Evolutionary conservation across 1,139 yeast species (phyloP).

Genomic region (Suhomyces wounanorum): DNA sequence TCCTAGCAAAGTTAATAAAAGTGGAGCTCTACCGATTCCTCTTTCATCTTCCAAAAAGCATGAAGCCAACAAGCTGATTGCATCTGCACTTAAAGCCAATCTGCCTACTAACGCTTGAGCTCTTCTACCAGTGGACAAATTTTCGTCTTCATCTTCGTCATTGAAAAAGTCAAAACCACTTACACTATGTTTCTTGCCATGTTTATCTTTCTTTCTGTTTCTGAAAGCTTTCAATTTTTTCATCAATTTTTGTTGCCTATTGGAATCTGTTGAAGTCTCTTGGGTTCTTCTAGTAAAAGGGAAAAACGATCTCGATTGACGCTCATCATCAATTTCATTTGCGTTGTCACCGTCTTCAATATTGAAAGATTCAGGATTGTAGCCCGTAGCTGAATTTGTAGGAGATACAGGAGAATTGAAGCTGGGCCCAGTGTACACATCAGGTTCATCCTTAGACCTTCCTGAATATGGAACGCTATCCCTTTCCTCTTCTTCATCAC

Average conservation of each 20-base stretch:
- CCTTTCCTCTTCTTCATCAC: slow-evolving; percentile 29
- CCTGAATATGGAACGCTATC: slow-evolving; percentile 17
- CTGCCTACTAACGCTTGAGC: slow-evolving; percentile 68
- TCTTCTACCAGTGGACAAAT: slow-evolving; percentile 43
- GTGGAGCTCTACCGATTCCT: slow-evolving; percentile 78
- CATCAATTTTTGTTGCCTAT: slow-evolving; percentile 20
- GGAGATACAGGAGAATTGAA: slow-evolving; percentile 3
- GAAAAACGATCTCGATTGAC: slow-evolving; percentile 2
- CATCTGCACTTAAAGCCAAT: slow-evolving; percentile 74
- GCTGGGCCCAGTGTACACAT: slow-evolving; percentile 2
- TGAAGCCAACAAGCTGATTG: slow-evolving; percentile 74
- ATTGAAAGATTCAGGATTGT: background rate
- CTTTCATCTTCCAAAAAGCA: slow-evolving; percentile 76
- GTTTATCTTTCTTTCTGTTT: slow-evolving; percentile 27
- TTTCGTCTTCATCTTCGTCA: slow-evolving; percentile 26
- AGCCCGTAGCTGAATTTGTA: background rate
- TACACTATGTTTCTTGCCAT: slow-evolving; percentile 22
- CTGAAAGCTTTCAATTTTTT: slow-evolving; percentile 32
- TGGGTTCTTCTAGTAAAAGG: slow-evolving; percentile 9
- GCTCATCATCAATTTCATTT: slow-evolving; percentile 10
- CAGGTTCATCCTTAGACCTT: background rate
- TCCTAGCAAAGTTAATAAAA: slow-evolving; percentile 71
- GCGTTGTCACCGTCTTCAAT: slow-evolving; percentile 8
- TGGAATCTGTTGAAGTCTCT: slow-evolving; percentile 16
- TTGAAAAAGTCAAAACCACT: slow-evolving; percentile 23